These are phyloP conservation scores for Botryotinia convoluta DNA, from an alignment of 2,329 filamentous ascomycete genomes.

Conservation along the genomic window DNA sequence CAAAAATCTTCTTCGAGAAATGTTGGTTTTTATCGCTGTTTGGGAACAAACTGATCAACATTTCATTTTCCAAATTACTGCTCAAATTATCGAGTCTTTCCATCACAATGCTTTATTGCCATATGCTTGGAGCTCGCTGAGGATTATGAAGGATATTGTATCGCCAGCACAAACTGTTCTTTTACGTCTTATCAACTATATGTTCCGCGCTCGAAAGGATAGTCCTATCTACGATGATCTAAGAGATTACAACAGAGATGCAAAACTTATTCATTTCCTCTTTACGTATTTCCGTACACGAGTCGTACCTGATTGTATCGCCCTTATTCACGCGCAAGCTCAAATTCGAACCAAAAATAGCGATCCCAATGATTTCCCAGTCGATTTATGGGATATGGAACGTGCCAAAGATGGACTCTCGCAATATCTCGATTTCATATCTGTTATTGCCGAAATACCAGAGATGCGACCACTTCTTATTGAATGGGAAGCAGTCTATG, in stretches of 20 bases:
- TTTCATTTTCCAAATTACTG: slow-evolving; percentile 93
- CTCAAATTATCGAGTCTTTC: slow-evolving; percentile 91
- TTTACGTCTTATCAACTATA: slow-evolving; percentile 84
- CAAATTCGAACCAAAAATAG: slow-evolving; percentile 77
- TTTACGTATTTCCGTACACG: slow-evolving; percentile 90
- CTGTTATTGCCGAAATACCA: slow-evolving; percentile 80
- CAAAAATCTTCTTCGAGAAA: slow-evolving; percentile 81
- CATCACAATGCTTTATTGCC: slow-evolving; percentile 86
- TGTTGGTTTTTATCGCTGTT: slow-evolving; percentile 93
- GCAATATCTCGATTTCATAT: slow-evolving; percentile 92
- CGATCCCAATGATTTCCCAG: slow-evolving; percentile 82
- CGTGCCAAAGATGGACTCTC: slow-evolving; percentile 91
- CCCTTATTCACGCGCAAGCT: slow-evolving; percentile 89
- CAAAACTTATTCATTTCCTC: slow-evolving; percentile 77
- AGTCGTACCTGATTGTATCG: slow-evolving; percentile 90
- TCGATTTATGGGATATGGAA: slow-evolving; percentile 97
- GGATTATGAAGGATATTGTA: slow-evolving; percentile 93
- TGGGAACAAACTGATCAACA: slow-evolving; percentile 95
- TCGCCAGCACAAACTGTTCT: slow-evolving; percentile 93
- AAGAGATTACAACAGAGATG: slow-evolving; percentile 55
- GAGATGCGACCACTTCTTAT: slow-evolving; percentile 82
- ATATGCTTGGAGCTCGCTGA: slow-evolving; percentile 86
- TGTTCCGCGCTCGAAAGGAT: slow-evolving; percentile 64
- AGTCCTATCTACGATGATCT: slow-evolving; percentile 45
- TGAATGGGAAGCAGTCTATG: slow-evolving; percentile 88